These are phyloP conservation scores for Coemansia pectinata DNA, from an alignment of 192 early-diverging fungal genomes.

Conservation along the genomic window DNA sequence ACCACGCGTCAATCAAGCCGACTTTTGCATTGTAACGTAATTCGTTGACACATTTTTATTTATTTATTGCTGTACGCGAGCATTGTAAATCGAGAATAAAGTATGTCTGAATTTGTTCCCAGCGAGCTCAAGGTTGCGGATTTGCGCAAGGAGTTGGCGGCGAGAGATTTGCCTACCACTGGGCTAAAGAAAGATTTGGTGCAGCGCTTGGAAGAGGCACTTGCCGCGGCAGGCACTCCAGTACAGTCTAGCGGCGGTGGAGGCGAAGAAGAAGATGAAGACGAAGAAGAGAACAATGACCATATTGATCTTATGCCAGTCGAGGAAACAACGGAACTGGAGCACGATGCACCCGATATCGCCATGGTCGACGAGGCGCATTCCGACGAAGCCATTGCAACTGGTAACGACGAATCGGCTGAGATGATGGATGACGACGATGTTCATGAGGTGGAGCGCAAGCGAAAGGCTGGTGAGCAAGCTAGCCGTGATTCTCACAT, in stretches of 20 bases:
- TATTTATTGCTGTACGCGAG: background rate
- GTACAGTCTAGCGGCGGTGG: background rate
- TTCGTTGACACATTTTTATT: background rate
- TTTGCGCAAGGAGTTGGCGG: conserved; percentile 60
- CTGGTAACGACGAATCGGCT: background rate
- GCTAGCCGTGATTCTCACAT: background rate
- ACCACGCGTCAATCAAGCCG: background rate
- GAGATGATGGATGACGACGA: conserved; percentile 6
- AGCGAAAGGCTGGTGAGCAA: background rate
- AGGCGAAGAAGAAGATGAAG: conserved; percentile 1
- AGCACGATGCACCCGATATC: background rate
- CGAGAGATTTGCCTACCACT: conserved; percentile 58
- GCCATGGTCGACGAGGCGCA: conserved; percentile 4
- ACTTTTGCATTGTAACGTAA: background rate
- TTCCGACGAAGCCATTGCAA: background rate
- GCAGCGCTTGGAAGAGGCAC: conserved; percentile 60
- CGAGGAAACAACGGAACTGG: conserved; percentile 11
- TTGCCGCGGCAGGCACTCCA: conserved; percentile 10
- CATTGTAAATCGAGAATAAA: background rate
- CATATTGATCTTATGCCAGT: conserved; percentile 30
- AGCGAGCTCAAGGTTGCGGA: conserved; percentile 65
- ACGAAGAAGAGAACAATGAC: conserved; percentile 15
- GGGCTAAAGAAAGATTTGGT: conserved; percentile 69
- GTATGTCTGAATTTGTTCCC: conserved; percentile 31
- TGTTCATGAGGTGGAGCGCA: background rate